Conservation (phyloP, 2,329 filamentous ascomycete genomes). For the Trichoderma gracile region DNA sequence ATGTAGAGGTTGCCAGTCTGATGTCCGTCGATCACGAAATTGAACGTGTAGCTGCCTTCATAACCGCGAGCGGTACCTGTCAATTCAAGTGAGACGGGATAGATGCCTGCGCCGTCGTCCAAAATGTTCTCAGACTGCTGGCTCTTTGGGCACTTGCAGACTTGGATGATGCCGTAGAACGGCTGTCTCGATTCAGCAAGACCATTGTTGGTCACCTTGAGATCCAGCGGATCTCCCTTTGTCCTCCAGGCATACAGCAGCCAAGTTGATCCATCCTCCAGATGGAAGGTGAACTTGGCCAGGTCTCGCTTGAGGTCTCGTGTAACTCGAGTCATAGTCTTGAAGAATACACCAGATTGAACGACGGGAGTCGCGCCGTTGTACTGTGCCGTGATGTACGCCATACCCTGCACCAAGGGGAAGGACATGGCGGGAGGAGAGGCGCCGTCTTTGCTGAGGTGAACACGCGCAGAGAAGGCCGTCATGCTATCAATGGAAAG, state of each 20-base stretch:
- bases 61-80: constrained; percentile 61
- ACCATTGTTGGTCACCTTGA: constrained; percentile 67
- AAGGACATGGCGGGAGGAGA: constrained; percentile 67
- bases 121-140: constrained; percentile 63
- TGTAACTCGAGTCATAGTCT: constrained; percentile 59
- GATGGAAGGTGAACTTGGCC: constrained; percentile 71
- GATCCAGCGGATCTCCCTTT: constrained; percentile 61
- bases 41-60: constrained; percentile 70
- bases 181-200: constrained; percentile 63
- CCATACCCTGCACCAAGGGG: constrained; percentile 86
- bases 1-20: constrained; percentile 66
- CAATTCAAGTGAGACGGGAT: constrained; percentile 64
- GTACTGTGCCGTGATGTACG: constrained; percentile 79
- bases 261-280: constrained; percentile 77
- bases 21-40: constrained; percentile 71
- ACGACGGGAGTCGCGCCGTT: constrained; percentile 68
- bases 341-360: constrained; percentile 73
- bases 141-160: constrained; percentile 71
- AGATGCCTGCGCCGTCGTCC: constrained; percentile 75
- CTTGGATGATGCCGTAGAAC: constrained; percentile 79
- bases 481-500: constrained; percentile 56
- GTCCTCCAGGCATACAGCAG: constrained; percentile 71
- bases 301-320: constrained; percentile 63
- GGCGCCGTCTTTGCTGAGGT: constrained; percentile 58
- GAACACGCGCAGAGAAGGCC: constrained; percentile 65